Conservation (phyloP, 495 filamentous ascomycete species). For the Neurospora pannonica region DNA sequence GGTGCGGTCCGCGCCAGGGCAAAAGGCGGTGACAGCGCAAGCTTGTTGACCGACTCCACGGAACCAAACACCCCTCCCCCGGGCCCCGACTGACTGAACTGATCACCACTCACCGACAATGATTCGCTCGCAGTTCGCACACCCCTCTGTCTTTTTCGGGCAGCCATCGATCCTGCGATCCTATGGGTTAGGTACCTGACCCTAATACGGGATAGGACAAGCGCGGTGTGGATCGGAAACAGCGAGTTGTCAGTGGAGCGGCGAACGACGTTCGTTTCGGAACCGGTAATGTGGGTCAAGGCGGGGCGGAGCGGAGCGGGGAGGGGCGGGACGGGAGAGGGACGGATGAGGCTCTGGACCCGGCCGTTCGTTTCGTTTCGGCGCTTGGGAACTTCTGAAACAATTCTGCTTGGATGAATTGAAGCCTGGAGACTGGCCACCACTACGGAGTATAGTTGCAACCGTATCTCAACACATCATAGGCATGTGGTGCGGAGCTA, state of each 20-base stretch:
- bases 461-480: neutral
- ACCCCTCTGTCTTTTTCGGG: neutral
- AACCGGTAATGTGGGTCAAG: neutral
- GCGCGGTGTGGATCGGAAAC: neutral
- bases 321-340: neutral
- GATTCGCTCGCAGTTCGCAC: neutral
- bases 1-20: neutral
- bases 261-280: neutral
- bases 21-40: neutral
- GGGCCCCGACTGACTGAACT: no score
- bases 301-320: neutral
- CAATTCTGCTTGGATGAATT: neutral
- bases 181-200: neutral
- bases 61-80: neutral
- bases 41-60: neutral
- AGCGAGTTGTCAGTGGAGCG: neutral
- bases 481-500: neutral
- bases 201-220: neutral
- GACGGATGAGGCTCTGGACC: neutral
- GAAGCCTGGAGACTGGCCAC: neutral
- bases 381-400: neutral
- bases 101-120: neutral
- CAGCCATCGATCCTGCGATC: neutral
- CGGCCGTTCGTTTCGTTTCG: neutral
- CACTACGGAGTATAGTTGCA: neutral